phyloP scores from a whole-genome alignment of 1,284 basidiomycete genomes.

The Austropuccinia psidii region DNA sequence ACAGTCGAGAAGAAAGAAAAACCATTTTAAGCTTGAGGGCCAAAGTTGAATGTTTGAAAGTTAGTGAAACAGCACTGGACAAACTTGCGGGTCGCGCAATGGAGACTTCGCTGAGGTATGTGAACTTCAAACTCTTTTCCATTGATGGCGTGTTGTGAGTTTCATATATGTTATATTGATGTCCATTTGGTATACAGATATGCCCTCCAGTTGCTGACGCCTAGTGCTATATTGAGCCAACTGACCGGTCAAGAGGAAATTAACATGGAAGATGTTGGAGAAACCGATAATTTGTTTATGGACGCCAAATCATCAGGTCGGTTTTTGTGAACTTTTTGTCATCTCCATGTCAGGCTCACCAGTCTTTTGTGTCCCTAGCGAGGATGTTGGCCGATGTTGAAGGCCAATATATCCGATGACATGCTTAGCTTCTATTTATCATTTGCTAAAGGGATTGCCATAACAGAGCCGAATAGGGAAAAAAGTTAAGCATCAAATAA shows the following conservation, averaged over 20 bases:
- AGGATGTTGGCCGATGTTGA: constrained; percentile 14
- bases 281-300: constrained; percentile 77
- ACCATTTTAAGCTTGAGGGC: constrained; percentile 79
- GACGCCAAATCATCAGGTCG: constrained; percentile 61
- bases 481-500: too few relatives aligned
- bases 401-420: constrained; percentile 37
- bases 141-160: neutral
- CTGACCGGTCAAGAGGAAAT: constrained; percentile 72
- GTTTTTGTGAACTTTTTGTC: neutral
- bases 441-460: too few relatives aligned
- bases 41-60: constrained; percentile 72
- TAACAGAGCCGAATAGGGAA: too few relatives aligned
- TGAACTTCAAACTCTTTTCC: neutral
- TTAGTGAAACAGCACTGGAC: constrained; percentile 70
- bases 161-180: neutral
- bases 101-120: constrained; percentile 70
- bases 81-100: constrained; percentile 75
- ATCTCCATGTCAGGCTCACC: neutral
- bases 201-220: constrained; percentile 82
- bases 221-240: constrained; percentile 77
- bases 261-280: constrained; percentile 72
- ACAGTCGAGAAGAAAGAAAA: constrained; percentile 74
- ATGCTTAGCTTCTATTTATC: too few relatives aligned
- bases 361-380: neutral
- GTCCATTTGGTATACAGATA: constrained; percentile 55